Evolutionary conservation across 202 grass and related monocot species (phyloP), one percentile per base, ranked within the genome.

Genomic region (Panicum virgatum): DNA sequence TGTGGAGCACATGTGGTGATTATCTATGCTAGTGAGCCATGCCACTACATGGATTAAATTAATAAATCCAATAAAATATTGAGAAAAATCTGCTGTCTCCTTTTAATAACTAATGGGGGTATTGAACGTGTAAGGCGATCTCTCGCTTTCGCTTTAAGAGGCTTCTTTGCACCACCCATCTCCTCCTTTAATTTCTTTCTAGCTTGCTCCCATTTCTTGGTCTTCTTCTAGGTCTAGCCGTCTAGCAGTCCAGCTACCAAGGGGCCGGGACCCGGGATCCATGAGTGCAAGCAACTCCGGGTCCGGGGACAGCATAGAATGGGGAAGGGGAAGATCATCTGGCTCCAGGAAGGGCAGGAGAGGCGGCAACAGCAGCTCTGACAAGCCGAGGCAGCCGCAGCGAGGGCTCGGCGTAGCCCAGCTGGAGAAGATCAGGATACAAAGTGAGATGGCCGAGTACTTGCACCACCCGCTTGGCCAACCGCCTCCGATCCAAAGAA

Each of bases 301-400:
- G 25, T 90, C 77, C 66, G 89, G 81, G 25, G 80, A 80, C 84
- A 87, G 44, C 80, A 90, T 86, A 80, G 84, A 86, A 76, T 94
- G 89, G 89, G 84, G 87, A 30, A 88, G 78, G 46, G 86, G 85
- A 15, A 90, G 77, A 46, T 67, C 72, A 27, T 63, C 78, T 25
- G 66, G 80, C 64, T 83, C 83, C 20, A 85, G 78, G 87, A 92
- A 85, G 86, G 87, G 84, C 80, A 89, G 93, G 88, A 87, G 50
- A 69, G 76, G 68, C 51, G 66, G 78, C 72, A 22, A 10, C 78
- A 67, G 58, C 54, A 53, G 66, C 75, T 81, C 82, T n/a, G 86
- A 91, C 73, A 96, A 91, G 83, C 87, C 87, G 18, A 97, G 83
- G 87, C 91, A 94, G 78, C 91, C 94, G 8, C 94, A 97, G 84